A percentile compares a stretch with the other conserved stretches of the same genome.
These are phyloP conservation scores for Backusella morwellensis DNA, from an alignment of 192 early-diverging fungal species.

Conservation along the genomic window DNA sequence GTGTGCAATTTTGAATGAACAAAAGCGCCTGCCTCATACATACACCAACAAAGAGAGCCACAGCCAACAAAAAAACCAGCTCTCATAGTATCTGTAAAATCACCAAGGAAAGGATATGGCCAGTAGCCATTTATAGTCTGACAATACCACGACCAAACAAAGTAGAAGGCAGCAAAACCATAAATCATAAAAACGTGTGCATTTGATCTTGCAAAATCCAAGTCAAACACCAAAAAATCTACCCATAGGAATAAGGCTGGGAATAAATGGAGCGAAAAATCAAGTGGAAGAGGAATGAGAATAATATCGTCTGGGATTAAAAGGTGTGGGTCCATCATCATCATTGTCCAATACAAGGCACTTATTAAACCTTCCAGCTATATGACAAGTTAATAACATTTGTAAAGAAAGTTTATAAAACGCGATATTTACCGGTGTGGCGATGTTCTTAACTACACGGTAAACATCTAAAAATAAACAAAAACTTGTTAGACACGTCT, in stretches of 20 bases:
- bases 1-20: not conserved
- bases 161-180: slow-evolving; percentile 22
- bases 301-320: slow-evolving; percentile 16
- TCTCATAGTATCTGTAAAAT: slow-evolving; percentile 8
- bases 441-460: slow-evolving; percentile 15
- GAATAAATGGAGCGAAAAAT: slow-evolving; percentile 28
- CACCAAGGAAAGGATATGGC: slow-evolving; percentile 30
- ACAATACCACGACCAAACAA: slow-evolving; percentile 27
- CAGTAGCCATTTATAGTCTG: slow-evolving; percentile 23
- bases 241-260: slow-evolving; percentile 28
- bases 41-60: slow-evolving; percentile 22
- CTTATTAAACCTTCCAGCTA: slow-evolving; percentile 32
- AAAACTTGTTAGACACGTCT: not conserved
- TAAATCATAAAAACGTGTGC: slow-evolving; percentile 23
- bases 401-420: not conserved
- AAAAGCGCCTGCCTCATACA: slow-evolving; percentile 28
- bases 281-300: slow-evolving; percentile 20
- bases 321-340: slow-evolving; percentile 19
- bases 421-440: slow-evolving; percentile 22
- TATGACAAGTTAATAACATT: not conserved
- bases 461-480: slow-evolving; percentile 1
- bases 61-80: slow-evolving; percentile 14
- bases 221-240: slow-evolving; percentile 30
- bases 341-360: slow-evolving; percentile 30
- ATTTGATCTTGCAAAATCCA: slow-evolving; percentile 21